Evolutionary conservation across 257 asterid genomes (phyloP).

Genomic region (Cinchona pubescens): DNA sequence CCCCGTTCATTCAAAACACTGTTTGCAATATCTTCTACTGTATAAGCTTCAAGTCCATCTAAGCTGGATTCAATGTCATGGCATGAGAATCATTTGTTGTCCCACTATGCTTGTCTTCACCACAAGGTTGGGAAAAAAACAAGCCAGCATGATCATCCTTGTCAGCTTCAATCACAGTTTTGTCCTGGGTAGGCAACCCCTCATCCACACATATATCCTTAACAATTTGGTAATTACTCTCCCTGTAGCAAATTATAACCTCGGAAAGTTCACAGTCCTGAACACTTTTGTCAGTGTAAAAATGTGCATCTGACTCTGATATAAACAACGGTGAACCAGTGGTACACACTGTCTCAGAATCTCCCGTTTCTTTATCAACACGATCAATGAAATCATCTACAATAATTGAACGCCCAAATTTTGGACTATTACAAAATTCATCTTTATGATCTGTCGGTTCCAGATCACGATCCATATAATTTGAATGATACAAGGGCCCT

Average conservation of each 20-base stretch:
- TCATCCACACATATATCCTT: constrained; percentile 85
- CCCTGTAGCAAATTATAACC: constrained; percentile 53
- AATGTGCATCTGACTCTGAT: constrained; percentile 18
- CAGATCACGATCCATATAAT: constrained; percentile 29
- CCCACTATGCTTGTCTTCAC: constrained; percentile 22
- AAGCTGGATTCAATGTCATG: constrained; percentile 26
- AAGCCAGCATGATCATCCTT: constrained; percentile 30
- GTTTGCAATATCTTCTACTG: constrained; percentile 18
- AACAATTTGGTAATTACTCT: constrained; percentile 36
- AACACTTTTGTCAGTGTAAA: constrained; percentile 49
- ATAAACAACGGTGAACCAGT: constrained; percentile 28
- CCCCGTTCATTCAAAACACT: constrained; percentile 26
- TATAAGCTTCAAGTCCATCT: constrained; percentile 21
- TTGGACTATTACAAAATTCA: constrained; percentile 28
- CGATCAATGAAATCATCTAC: constrained; percentile 21
- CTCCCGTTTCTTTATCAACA: constrained; percentile 28
- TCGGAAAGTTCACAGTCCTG: constrained; percentile 53
- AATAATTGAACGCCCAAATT: constrained; percentile 23
- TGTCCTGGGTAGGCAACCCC: constrained; percentile 48
- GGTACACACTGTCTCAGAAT: constrained; percentile 24
- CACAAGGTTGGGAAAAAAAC: constrained; percentile 24
- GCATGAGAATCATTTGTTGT: constrained; percentile 20
- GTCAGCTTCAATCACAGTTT: constrained; percentile 28
- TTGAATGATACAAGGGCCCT: constrained; percentile 21
- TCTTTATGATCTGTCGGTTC: constrained; percentile 33